These are phyloP conservation scores for Penicillium sp. DNA, from an alignment of 2,329 filamentous ascomycete genomes.

Conservation along the genomic window DNA sequence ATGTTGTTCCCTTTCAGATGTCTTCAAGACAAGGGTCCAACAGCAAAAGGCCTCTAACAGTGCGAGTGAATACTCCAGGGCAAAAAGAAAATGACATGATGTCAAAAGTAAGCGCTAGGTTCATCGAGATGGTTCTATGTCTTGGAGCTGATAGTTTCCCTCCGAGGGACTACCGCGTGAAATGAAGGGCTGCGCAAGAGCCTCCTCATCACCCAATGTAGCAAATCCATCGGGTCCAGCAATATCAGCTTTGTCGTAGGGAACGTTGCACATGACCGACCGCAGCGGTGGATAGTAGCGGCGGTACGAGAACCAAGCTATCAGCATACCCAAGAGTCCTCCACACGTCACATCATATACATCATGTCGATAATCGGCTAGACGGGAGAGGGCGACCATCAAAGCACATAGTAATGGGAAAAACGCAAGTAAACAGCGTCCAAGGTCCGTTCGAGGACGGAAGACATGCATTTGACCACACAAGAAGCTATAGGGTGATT, in stretches of 20 bases:
- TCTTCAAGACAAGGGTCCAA: background rate
- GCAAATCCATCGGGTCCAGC: constrained; percentile 29
- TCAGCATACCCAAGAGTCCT: constrained; percentile 53
- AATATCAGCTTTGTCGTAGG: constrained; percentile 43
- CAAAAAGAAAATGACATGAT: background rate
- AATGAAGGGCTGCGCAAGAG: constrained; percentile 15
- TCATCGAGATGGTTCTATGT: constrained; percentile 14
- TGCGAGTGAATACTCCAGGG: background rate
- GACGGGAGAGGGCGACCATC: constrained; percentile 61
- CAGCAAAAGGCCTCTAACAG: background rate
- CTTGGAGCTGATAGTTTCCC: constrained; percentile 30
- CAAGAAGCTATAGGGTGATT: constrained; percentile 38
- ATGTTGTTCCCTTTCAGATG: background rate
- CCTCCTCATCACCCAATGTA: constrained; percentile 38
- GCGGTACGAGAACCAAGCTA: constrained; percentile 60
- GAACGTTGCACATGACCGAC: constrained; percentile 52
- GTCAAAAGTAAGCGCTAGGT: background rate
- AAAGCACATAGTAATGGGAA: constrained; percentile 57
- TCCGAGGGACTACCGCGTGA: constrained; percentile 17
- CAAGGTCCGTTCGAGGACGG: constrained; percentile 58
- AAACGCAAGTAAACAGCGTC: constrained; percentile 55
- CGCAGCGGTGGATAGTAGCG: constrained; percentile 59
- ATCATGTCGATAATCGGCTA: constrained; percentile 65
- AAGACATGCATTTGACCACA: constrained; percentile 60
- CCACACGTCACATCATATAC: constrained; percentile 62